phyloP scores from a whole-genome alignment of 2,329 filamentous ascomycete species.

The Penicillium freii region DNA sequence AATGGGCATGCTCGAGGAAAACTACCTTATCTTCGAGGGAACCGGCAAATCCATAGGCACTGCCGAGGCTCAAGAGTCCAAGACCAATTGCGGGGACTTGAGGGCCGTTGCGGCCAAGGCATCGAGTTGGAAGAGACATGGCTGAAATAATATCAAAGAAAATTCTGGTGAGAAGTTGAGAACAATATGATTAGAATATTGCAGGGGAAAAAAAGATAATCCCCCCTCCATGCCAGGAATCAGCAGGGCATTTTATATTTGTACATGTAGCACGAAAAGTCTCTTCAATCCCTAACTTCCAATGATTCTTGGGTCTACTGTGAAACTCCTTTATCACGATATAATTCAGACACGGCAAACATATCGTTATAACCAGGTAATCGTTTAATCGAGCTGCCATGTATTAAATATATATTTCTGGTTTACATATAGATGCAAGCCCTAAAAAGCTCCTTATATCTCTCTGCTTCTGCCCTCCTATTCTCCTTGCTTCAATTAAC shows the following conservation, averaged over 20 bases:
- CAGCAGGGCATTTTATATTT: slow-evolving; percentile 4
- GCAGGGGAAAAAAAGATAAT: background rate
- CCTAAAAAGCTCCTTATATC: too few relatives aligned
- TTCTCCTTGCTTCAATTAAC: too few relatives aligned
- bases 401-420: too few relatives aligned
- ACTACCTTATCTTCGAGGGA: slow-evolving; percentile 12
- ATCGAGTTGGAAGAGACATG: slow-evolving; percentile 9
- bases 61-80: slow-evolving; percentile 19
- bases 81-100: slow-evolving; percentile 22
- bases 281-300: background rate
- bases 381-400: too few relatives aligned
- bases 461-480: too few relatives aligned
- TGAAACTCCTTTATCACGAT: too few relatives aligned
- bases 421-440: too few relatives aligned
- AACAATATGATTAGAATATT: background rate
- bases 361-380: too few relatives aligned
- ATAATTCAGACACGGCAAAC: too few relatives aligned
- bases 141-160: background rate
- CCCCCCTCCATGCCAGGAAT: background rate
- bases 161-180: too few relatives aligned
- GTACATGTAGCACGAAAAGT: background rate
- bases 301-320: background rate
- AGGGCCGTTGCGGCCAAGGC: slow-evolving; percentile 19
- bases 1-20: slow-evolving; percentile 29
- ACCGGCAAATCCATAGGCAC: slow-evolving; percentile 17